A percentile compares a stretch with the other conserved stretches of the same genome.
Evolutionary conservation across 371 early-diverging fungal species (phyloP).

Genomic region (Chytridium lagenaria): DNA sequence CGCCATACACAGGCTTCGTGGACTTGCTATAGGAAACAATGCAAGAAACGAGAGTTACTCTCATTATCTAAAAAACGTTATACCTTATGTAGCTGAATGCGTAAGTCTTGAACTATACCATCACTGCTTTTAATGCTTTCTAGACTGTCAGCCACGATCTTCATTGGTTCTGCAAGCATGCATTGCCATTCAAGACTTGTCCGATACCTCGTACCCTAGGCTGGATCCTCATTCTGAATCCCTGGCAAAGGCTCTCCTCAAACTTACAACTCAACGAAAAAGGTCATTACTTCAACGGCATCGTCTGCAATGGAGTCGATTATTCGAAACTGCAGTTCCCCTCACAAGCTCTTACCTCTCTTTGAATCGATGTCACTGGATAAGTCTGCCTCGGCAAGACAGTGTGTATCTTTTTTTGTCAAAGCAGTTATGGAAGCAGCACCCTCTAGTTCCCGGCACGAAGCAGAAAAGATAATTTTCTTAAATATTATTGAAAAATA

Average conservation of each 20-base stretch:
- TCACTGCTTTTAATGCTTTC: no score
- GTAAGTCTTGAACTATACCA: background rate
- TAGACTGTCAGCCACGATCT: conserved; percentile 47
- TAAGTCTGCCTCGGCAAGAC: conserved; percentile 39
- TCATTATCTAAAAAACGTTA: conserved; percentile 41
- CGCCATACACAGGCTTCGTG: conserved; percentile 41
- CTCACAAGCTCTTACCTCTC: conserved; percentile 25
- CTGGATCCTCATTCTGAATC: conserved; percentile 49
- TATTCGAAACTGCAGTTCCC: conserved; percentile 29
- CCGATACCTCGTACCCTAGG: conserved; percentile 4
- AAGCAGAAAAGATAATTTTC: background rate
- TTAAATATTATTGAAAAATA: conserved; percentile 1
- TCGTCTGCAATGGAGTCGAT: conserved; percentile 35
- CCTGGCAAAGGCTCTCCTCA: conserved; percentile 39
- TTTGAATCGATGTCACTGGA: conserved; percentile 38
- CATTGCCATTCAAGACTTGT: conserved; percentile 38
- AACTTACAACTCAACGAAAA: conserved; percentile 46
- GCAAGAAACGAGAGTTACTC: conserved; percentile 12
- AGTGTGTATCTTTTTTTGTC: conserved; percentile 31
- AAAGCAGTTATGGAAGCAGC: conserved; percentile 32
- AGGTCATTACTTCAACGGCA: conserved; percentile 41
- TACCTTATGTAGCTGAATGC: background rate
- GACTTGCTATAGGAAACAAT: conserved; percentile 40
- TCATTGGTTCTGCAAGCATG: conserved; percentile 43
- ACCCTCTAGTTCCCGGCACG: background rate